Conservation (phyloP, 768 basidiomycete species). For the Naganishia kalamii region DNA sequence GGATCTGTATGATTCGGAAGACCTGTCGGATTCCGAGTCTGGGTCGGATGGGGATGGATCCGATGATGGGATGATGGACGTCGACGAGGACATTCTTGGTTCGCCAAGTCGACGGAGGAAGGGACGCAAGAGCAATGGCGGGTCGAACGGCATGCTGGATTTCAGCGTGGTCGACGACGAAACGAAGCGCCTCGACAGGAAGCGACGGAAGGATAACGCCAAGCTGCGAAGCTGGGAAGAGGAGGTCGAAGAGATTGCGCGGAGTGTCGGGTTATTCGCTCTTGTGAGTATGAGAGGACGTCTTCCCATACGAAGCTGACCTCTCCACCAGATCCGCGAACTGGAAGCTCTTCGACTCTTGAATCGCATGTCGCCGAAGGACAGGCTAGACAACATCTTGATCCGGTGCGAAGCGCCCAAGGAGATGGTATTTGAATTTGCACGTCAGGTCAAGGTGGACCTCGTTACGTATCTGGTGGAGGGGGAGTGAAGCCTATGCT, state of each 20-base stretch:
- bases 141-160: slow-evolving; percentile 18
- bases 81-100: slow-evolving; percentile 45
- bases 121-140: neutral
- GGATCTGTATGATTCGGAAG: slow-evolving; percentile 63
- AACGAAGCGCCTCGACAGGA: slow-evolving; percentile 55
- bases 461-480: slow-evolving; percentile 19
- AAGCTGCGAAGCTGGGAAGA: slow-evolving; percentile 86
- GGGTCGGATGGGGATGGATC: slow-evolving; percentile 36
- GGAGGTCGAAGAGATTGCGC: slow-evolving; percentile 53
- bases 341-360: slow-evolving; percentile 39
- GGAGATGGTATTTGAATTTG: slow-evolving; percentile 21
- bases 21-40: slow-evolving; percentile 53
- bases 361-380: slow-evolving; percentile 34
- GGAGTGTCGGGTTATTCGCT: slow-evolving; percentile 67
- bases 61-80: slow-evolving; percentile 47
- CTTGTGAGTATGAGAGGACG: slow-evolving; percentile 59
- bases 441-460: slow-evolving; percentile 17
- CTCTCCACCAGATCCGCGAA: slow-evolving; percentile 47
- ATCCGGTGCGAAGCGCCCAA: slow-evolving; percentile 37
- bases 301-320: neutral
- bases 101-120: slow-evolving; percentile 11
- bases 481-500: too few relatives aligned
- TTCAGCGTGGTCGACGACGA: slow-evolving; percentile 59
- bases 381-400: slow-evolving; percentile 43
- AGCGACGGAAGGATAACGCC: slow-evolving; percentile 58